These are phyloP conservation scores for Elaeis guineensis DNA, from an alignment of 176 grass and related monocot species.

Conservation along the genomic window DNA sequence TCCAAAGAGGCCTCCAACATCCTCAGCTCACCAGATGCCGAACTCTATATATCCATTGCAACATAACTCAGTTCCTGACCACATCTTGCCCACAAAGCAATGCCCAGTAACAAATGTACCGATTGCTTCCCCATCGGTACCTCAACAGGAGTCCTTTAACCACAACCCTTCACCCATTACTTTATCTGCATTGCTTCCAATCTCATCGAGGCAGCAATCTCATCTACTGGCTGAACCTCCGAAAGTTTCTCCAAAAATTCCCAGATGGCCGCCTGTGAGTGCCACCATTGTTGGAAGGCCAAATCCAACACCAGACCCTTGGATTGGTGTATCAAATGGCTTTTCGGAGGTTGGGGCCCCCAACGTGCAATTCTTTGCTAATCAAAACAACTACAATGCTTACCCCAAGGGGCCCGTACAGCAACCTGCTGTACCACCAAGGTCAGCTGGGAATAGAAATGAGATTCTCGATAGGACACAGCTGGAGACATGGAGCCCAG, in stretches of 20 bases:
- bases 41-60: too few relatives aligned
- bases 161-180: conserved; percentile 6
- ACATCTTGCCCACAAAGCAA: conserved; percentile 13
- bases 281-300: not conserved
- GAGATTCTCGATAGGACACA: not conserved
- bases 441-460: not conserved
- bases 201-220: not conserved
- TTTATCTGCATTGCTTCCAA: conserved; percentile 16
- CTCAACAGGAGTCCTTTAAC: conserved; percentile 2
- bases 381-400: conserved; percentile 31
- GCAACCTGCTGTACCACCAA: conserved; percentile 10
- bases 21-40: too few relatives aligned
- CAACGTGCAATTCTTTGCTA: conserved; percentile 15
- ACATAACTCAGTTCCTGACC: conserved; percentile 6
- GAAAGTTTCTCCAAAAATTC: not conserved
- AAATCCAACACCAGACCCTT: conserved; percentile 23
- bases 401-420: conserved; percentile 11
- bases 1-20: not conserved
- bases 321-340: conserved; percentile 14
- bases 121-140: conserved; percentile 21
- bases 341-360: conserved; percentile 13
- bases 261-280: conserved; percentile 31
- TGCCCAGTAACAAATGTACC: conserved; percentile 25
- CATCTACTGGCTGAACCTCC: too few relatives aligned
- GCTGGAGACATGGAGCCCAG: conserved; percentile 20